phyloP scores from a whole-genome alignment of 2,329 filamentous ascomycete species.

The Chalaropsis ovoidea region DNA sequence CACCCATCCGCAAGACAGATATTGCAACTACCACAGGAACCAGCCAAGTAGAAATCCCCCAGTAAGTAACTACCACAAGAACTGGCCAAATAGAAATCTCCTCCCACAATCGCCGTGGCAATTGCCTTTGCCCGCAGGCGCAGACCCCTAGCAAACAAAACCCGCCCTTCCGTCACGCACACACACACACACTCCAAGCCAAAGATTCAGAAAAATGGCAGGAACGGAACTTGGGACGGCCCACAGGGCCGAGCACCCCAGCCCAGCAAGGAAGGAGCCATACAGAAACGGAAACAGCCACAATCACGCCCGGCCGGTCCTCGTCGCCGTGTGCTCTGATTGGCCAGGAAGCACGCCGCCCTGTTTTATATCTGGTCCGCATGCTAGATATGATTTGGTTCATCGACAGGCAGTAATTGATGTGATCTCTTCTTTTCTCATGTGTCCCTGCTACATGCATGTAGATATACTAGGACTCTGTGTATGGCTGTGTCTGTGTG shows the following conservation, averaged over 20 bases:
- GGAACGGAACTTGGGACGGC: slow-evolving; percentile 4
- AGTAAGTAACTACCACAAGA: too few species aligned
- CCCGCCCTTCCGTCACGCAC: too few species aligned
- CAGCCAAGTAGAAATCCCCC: too few species aligned
- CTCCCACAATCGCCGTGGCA: background rate
- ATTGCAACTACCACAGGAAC: background rate
- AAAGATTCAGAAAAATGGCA: background rate
- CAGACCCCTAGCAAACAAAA: background rate
- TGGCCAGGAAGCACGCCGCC: background rate
- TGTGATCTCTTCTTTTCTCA: too few species aligned
- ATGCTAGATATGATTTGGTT: too few species aligned
- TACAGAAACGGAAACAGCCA: slow-evolving; percentile 3
- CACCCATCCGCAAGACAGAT: background rate
- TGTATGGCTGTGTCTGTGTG: too few species aligned
- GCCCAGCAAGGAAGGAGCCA: slow-evolving; percentile 4
- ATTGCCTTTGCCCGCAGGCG: background rate
- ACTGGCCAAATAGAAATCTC: background rate
- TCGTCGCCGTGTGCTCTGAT: background rate
- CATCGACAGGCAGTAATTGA: too few species aligned
- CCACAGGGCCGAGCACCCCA: background rate
- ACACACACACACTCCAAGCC: background rate
- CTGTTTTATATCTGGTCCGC: too few species aligned
- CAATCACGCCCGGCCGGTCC: background rate
- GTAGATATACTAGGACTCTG: too few species aligned
- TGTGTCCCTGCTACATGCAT: too few species aligned